Evolutionary conservation across 2,329 filamentous ascomycete species (phyloP), one percentile per base, ranked within the genome.

Genomic region (Fusarium sp.): DNA sequence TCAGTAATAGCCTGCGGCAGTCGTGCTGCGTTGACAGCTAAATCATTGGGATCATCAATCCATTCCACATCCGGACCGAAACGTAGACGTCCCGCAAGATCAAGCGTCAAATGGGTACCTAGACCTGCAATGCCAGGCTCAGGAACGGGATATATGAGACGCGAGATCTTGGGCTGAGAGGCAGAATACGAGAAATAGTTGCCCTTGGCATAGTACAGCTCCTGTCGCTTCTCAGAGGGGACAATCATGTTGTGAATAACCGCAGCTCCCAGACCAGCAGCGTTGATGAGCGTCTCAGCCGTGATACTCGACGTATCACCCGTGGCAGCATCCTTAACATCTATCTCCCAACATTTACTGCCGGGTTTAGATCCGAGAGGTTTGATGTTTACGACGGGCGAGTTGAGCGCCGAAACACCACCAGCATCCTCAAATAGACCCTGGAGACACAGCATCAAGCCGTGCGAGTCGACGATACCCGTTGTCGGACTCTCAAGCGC

Each of bases 31-130:
- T 89, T 94, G 21, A 93, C 91, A 4, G 85, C 84, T n/a, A 97
- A 85, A 77, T 97, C 90, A 14, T 83, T 82, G 0, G 94, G 90
- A 3, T 86, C 83, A 54, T 92, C 88, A 1, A 97, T 92, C 96
- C 96, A 98, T 80, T 98, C 94, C 19, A 98, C 93, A 79, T 99
- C 96, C 0, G 96, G 96, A 0, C 96, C 96, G 81, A 99, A 99
- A 41, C 94, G 92, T 46, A 98, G 87, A 2, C 93, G 89, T 0
- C 95, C 95, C 0, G 86, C 88, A 83, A 98, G 87, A 80, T 99
- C 96, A 63, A 98, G 88, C 2, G 96, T 99, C 23, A 99, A 85
- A 81, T 99, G 96, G 0, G 96, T 98, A 52, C 96, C 96, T 1
- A 99, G 84, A 0, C 96, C 95, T 57, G 90, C 95, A 27, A 91